Conservation (phyloP, 2,329 filamentous ascomycete species). For the Alternaria hordeiaustralica region DNA sequence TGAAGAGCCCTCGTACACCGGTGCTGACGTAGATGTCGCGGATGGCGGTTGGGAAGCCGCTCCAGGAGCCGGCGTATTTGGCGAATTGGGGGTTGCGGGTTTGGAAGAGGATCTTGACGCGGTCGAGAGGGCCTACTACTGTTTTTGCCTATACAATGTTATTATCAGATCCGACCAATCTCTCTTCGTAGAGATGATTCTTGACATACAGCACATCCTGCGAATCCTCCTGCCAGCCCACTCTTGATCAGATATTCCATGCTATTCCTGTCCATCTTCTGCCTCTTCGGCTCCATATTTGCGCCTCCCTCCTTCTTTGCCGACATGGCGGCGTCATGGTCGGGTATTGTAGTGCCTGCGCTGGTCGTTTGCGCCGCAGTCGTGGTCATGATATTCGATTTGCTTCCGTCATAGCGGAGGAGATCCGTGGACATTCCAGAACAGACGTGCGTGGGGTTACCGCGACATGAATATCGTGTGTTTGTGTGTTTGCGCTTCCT, state of each 20-base stretch:
- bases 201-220: slow-evolving; percentile 81
- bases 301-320: slow-evolving; percentile 30
- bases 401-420: slow-evolving; percentile 46
- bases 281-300: slow-evolving; percentile 5
- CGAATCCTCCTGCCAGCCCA: slow-evolving; percentile 84
- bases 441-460: slow-evolving; percentile 19
- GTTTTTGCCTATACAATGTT: slow-evolving; percentile 77
- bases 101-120: slow-evolving; percentile 98
- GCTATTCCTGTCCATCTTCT: slow-evolving; percentile 70
- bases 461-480: slow-evolving; percentile 27
- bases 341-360: slow-evolving; percentile 43
- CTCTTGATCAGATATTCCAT: slow-evolving; percentile 84
- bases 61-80: slow-evolving; percentile 91
- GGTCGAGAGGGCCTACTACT: slow-evolving; percentile 90
- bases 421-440: slow-evolving; percentile 49
- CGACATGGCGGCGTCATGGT: slow-evolving; percentile 59
- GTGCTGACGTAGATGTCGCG: slow-evolving; percentile 80
- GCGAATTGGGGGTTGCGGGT: slow-evolving; percentile 91
- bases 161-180: background rate
- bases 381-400: slow-evolving; percentile 41
- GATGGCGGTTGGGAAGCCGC: slow-evolving; percentile 81
- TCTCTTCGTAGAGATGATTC: background rate
- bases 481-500: background rate
- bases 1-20: slow-evolving; percentile 79
- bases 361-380: slow-evolving; percentile 32